These are phyloP conservation scores for Tolypocladium cylindrosporum DNA, from an alignment of 2,329 filamentous ascomycete species.

Conservation along the genomic window DNA sequence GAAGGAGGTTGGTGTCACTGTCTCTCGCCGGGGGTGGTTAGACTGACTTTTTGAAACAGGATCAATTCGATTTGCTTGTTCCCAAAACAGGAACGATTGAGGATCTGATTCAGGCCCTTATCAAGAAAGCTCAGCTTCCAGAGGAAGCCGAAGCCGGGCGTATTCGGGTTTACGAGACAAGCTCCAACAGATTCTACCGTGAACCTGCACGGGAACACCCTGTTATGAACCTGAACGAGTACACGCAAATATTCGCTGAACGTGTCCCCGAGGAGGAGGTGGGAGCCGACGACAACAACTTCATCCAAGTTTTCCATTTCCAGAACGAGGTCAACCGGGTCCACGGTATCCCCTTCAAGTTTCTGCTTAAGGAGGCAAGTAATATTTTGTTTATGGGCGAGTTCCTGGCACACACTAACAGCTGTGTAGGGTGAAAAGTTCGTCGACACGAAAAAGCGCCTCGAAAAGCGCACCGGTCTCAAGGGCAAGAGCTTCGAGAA, in stretches of 20 bases:
- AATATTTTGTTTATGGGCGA: neutral
- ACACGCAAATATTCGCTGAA: constrained; percentile 72
- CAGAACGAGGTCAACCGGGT: constrained; percentile 77
- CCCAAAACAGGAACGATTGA: constrained; percentile 74
- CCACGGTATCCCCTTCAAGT: constrained; percentile 87
- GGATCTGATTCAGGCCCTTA: constrained; percentile 65
- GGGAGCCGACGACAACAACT: constrained; percentile 44
- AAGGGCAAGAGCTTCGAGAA: constrained; percentile 98
- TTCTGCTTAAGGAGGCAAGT: constrained; percentile 70
- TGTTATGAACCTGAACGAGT: constrained; percentile 80
- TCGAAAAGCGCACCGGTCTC: constrained; percentile 85
- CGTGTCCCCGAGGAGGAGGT: constrained; percentile 64
- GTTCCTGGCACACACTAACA: constrained; percentile 2
- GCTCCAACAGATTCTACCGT: constrained; percentile 75
- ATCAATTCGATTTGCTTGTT: constrained; percentile 73
- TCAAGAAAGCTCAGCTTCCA: constrained; percentile 71
- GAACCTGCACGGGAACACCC: constrained; percentile 60
- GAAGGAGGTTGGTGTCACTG: constrained; percentile 60
- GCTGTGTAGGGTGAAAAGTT: constrained; percentile 64
- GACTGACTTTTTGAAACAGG: constrained; percentile 32
- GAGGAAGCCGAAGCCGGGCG: constrained; percentile 60
- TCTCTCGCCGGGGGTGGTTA: neutral
- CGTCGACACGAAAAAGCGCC: constrained; percentile 84
- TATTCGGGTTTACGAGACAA: constrained; percentile 74
- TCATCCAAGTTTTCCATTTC: constrained; percentile 82